Evolutionary conservation across 305 asterid genomes (phyloP), one percentile per base, ranked within the genome.

Genomic region (Lippia alba): DNA sequence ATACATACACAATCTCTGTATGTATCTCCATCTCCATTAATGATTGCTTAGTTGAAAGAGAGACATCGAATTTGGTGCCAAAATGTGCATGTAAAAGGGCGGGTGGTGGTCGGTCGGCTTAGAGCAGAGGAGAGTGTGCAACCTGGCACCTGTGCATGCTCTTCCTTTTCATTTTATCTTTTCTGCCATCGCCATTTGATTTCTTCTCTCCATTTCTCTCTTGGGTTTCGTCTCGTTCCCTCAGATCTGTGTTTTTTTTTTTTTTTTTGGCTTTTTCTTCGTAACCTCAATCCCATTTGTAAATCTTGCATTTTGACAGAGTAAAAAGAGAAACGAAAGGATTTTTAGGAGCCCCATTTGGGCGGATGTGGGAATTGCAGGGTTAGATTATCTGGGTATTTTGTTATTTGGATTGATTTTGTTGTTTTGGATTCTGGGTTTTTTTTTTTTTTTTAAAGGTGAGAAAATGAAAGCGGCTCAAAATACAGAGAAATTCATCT

Each of bases 61-160:
- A n/a, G 61, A 15, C 72, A 34, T 70, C 61, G 79, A n/a, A 12
- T n/a, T 51, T 48, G 19, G 74, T 67, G 72, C 66, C 64, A 11
- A 34, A 45, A 15, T 39, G 50, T 19, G 55, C 9, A 69, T 67
- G 48, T 39, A 48, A 68, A 57, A 36, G 41, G 51, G 45, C 12
- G 12, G 44, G 58, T 53, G 60, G 66, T 66, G 14, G 54, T 33
- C 24, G 71, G 56, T 15, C 30, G 58, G 54, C 56, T 12, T 16
- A 33, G 20, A 30, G 61, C 61, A 45, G 70, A 49, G 77, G 59
- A 67, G 80, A 53, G 75, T 39, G 33, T 60, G 85, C 83, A 74
- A 81, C 70, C 76, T 79, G 81, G 71, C 86, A 79, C 70, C 85
- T 68, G 44, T 85, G 89, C 93, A 83, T 87, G 89, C 82, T 84